Base-by-base conservation (phyloP, 306 rosid genomes). In the Biancaea sappan region DNA sequence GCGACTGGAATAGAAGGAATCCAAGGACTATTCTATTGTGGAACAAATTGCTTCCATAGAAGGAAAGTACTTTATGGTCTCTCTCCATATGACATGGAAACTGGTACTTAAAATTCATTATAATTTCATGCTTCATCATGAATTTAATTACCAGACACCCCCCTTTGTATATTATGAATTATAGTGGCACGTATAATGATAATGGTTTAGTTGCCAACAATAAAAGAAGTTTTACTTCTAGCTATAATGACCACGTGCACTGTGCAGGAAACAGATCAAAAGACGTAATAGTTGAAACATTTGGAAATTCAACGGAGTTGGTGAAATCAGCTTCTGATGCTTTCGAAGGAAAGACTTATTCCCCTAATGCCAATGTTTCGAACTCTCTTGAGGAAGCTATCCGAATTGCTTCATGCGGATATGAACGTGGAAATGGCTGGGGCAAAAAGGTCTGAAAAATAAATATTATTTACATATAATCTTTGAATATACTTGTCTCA, bases 51-150 rank as follows among this genome's bases (percentile, higher is more conserved):
- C 57, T 44, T 91, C 40, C 90, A 85, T 43, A 84, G 89, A 79
- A 80, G 91, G 44, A 88, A 86, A 76, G 84, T 88, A 58, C 84
- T 94, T 8, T 93, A 88, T 51, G 95, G 91, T 44, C 65, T 84
- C 40, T 82, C 71, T 26, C 91, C 93, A 0, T 6, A 58, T 19
- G 22, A 72, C 7, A 8, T 59, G 2, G 28, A 50, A 53, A 80
- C 53, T 37, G 79, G 84, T 79, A 76, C 70, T 24, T 13, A 64
- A 24, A 10, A 34, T 32, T 22, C 6, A 73, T 58, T 26, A 57
- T 66, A 22, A 6, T 48, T 1, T 10, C 47, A 41, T 13, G n/a
- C n/a, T n/a, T n/a, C n/a, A n/a, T n/a, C n/a, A n/a, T n/a, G n/a
- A n/a, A n/a, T n/a, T n/a, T n/a, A n/a, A n/a, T n/a, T n/a, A n/a